Evolutionary conservation across 192 early-diverging fungal species (phyloP).

Genomic region (Spinellus fusiger): DNA sequence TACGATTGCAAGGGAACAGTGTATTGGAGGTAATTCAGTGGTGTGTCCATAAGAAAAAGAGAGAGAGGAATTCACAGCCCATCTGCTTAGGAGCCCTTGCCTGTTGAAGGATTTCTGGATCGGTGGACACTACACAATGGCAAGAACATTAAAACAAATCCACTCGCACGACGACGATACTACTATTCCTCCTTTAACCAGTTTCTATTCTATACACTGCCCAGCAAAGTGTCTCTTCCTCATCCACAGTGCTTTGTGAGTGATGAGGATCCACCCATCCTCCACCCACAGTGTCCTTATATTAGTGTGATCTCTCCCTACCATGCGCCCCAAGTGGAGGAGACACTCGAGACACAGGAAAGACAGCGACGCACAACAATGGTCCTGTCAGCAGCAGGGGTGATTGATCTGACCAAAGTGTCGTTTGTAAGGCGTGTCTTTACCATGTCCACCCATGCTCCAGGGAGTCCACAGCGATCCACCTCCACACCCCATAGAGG

Average conservation of each 20-base stretch:
- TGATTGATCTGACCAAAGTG: constrained; percentile 19
- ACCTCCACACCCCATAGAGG: neutral
- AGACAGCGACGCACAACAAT: constrained; percentile 5
- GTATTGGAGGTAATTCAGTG: neutral
- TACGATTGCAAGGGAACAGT: neutral
- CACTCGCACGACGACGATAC: neutral
- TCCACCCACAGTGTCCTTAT: neutral
- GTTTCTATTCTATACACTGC: constrained; percentile 11
- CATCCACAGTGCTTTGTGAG: neutral
- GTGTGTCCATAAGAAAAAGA: neutral
- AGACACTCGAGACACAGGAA: neutral
- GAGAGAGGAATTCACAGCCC: neutral
- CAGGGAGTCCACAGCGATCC: neutral
- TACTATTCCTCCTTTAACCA: constrained; percentile 16
- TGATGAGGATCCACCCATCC: neutral
- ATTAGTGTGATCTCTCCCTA: neutral
- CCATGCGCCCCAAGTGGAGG: neutral
- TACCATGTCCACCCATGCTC: neutral
- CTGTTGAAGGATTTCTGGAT: constrained; percentile 14
- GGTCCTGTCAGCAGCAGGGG: neutral
- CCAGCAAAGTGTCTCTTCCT: constrained; percentile 5
- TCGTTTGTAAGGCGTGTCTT: constrained; percentile 6
- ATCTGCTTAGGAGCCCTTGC: constrained; percentile 13
- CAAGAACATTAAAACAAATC: neutral
- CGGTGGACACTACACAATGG: neutral